These are phyloP conservation scores for Monosporozyma aerobia DNA, from an alignment of 805 yeast genomes.

Conservation along the genomic window DNA sequence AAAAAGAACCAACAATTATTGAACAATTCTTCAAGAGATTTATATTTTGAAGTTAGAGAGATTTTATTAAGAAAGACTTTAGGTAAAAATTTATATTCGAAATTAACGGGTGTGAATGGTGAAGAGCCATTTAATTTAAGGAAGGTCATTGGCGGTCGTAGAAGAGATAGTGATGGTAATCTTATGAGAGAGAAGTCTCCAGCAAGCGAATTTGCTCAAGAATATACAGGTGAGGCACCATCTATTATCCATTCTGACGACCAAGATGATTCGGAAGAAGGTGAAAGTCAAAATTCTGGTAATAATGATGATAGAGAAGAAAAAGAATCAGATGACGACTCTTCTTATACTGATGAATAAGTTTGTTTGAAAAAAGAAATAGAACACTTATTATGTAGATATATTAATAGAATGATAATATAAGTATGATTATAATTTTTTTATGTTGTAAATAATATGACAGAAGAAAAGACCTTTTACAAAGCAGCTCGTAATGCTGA, in stretches of 20 bases:
- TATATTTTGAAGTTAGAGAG: slow-evolving; percentile 78
- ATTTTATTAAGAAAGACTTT: slow-evolving; percentile 36
- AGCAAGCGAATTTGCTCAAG: slow-evolving; percentile 28
- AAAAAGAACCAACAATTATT: slow-evolving; percentile 59
- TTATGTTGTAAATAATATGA: not conserved
- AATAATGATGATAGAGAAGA: slow-evolving; percentile 31
- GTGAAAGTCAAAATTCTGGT: slow-evolving; percentile 17
- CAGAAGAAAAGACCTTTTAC: too few species aligned
- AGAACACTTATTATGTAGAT: not conserved
- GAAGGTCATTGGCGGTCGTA: not conserved
- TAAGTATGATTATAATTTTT: not conserved
- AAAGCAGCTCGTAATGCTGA: too few species aligned
- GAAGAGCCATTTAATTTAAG: not conserved
- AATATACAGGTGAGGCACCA: slow-evolving; percentile 18
- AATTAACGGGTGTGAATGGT: slow-evolving; percentile 14
- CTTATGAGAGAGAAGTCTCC: slow-evolving; percentile 25
- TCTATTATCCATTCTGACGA: slow-evolving; percentile 13
- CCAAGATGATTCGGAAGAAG: slow-evolving; percentile 6
- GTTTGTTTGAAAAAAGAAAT: not conserved
- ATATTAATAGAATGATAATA: not conserved
- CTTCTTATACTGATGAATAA: not conserved
- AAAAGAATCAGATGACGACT: not conserved
- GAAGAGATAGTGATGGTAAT: slow-evolving; percentile 3
- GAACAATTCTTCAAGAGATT: slow-evolving; percentile 68
- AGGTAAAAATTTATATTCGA: slow-evolving; percentile 27